Base-by-base conservation (phyloP, 1,139 yeast species). In the Geotrichum carabidarum region DNA sequence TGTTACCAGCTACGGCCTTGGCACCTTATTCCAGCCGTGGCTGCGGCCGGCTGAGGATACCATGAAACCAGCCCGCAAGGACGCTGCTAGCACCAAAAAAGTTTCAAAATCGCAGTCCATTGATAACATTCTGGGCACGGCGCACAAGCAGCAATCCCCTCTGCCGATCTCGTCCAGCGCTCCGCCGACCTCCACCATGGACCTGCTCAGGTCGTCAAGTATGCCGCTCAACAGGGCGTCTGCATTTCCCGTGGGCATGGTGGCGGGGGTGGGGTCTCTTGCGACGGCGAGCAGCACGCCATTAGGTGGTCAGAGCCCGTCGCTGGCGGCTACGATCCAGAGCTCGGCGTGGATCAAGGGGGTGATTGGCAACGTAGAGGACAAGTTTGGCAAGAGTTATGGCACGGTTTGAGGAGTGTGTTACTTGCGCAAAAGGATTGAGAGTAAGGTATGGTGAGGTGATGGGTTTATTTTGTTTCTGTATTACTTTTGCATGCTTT, bases 21-120 rank as follows among this genome's bases (percentile, higher is more conserved):
- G 53, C 3, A 27, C 56, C 1, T 34, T 56, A 7, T 52, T 56
- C 43, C 56, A 53, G 42, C 58, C 58, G 9, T 56, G 58, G 58
- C 41, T 53, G 34, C 49, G 56, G 18, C 44, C 54, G 6, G 38
- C 50, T 1, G 31, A 45, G 42, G 53, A 38, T 4, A 27, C 38
- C 14, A 35, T 11, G 2, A 22, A 12, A 8, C 27, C 43, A 15
- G 30, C 32, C 12, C 15, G 37, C 32, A 37, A 44, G 38, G 36
- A 34, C 14, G 12, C 27, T 22, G 5, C 27, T 5, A 22, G 4
- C 27, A 22, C 27, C 27, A 46, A 46, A 37, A 35, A 35, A 18
- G 17, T 46, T 37, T 12, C 54, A 15, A 43, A 48, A 41, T 34
- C 48, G 2, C 40, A 27, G 45, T 41, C 54, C n/a, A 41, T 36